Percentiles rank a stretch among this genome's conserved stretches.
These are phyloP conservation scores for Quercus suber DNA, from an alignment of 306 rosid genomes.

Conservation along the genomic window DNA sequence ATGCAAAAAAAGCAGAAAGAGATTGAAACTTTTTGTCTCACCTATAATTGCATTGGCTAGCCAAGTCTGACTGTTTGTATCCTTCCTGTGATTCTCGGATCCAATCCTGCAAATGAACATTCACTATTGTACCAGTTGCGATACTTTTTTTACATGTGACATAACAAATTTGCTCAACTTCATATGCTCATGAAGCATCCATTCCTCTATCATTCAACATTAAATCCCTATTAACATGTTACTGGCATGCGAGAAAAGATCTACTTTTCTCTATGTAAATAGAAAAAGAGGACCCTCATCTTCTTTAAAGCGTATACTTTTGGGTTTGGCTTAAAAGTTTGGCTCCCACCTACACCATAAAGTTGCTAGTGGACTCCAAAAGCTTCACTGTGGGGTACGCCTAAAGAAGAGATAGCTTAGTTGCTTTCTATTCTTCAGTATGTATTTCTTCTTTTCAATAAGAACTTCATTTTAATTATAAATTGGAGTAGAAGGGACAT, in stretches of 20 bases:
- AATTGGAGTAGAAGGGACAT: not conserved
- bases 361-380: not conserved
- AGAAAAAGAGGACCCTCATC: not conserved
- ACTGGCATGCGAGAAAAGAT: not conserved
- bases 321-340: too few species aligned
- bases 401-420: not conserved
- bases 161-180: not conserved
- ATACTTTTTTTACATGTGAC: not conserved
- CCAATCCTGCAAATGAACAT: slow-evolving; percentile 64
- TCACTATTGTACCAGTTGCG: not conserved
- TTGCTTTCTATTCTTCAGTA: not conserved
- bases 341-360: not conserved
- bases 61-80: slow-evolving; percentile 71
- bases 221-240: not conserved
- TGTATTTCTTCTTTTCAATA: too few species aligned
- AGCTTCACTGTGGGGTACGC: not conserved
- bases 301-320: not conserved
- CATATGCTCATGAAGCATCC: not conserved
- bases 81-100: slow-evolving; percentile 53
- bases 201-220: not conserved
- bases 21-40: not conserved
- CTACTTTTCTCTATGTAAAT: not conserved
- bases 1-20: not conserved
- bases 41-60: slow-evolving; percentile 82
- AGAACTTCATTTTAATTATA: too few species aligned